These are phyloP conservation scores for Hyaloperonospora brassicae DNA, from an alignment of 352 stramenopile species.

Conservation along the genomic window DNA sequence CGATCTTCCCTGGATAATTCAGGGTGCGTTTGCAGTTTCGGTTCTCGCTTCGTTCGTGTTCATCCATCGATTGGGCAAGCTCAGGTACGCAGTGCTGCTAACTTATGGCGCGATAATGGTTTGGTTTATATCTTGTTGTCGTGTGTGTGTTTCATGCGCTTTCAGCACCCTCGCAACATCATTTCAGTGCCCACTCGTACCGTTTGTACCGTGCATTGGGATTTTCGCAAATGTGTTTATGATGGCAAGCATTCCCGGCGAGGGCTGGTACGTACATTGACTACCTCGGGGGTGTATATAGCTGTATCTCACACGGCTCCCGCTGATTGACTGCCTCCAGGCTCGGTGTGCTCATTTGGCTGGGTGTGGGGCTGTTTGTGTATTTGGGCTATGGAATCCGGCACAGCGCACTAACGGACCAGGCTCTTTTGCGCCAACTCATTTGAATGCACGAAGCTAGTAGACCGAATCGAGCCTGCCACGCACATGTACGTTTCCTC, in stretches of 20 bases:
- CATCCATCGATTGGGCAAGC: constrained; percentile 52
- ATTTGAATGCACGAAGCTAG: constrained; percentile 13
- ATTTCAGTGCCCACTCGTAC: constrained; percentile 58
- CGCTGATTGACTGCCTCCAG: constrained; percentile 18
- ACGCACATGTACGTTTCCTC: constrained; percentile 4
- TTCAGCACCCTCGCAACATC: constrained; percentile 24
- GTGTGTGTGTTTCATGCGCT: constrained; percentile 1
- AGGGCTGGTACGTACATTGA: constrained; percentile 39
- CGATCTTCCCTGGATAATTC: constrained; percentile 44
- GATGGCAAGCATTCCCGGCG: constrained; percentile 44
- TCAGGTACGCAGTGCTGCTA: constrained; percentile 27
- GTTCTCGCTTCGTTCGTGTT: constrained; percentile 37
- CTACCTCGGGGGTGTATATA: too few relatives aligned
- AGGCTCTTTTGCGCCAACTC: constrained; percentile 20
- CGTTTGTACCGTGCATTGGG: constrained; percentile 44
- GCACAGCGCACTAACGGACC: constrained; percentile 49
- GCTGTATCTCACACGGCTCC: constrained; percentile 5
- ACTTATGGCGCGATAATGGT: neutral
- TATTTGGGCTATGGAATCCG: constrained; percentile 78
- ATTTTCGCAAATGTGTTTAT: constrained; percentile 68
- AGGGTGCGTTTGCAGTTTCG: constrained; percentile 27
- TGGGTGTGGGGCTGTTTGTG: constrained; percentile 45
- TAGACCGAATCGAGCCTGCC: neutral
- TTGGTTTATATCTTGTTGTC: neutral
- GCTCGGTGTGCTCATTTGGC: constrained; percentile 70